These are phyloP conservation scores for Sutorius australiensis DNA, from an alignment of 768 basidiomycete genomes.

Conservation along the genomic window DNA sequence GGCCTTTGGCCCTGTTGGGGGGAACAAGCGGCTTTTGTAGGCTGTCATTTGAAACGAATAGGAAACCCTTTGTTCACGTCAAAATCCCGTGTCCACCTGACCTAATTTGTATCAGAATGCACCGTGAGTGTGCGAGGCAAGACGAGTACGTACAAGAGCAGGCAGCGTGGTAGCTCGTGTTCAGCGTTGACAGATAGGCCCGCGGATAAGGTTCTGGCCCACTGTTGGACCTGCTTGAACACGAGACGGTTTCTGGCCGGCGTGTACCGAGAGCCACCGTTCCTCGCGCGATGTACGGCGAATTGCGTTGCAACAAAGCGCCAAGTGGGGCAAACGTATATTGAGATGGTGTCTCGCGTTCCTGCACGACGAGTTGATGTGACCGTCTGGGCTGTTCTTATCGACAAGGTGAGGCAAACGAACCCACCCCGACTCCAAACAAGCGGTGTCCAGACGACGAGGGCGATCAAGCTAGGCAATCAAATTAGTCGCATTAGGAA, in stretches of 20 bases:
- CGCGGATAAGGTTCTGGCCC: constrained; percentile 9
- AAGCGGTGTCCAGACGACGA: constrained; percentile 9
- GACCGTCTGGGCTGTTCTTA: too few relatives aligned
- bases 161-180: neutral
- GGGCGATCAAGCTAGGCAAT: constrained; percentile 3
- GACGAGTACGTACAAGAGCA: constrained; percentile 13
- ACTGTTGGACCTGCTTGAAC: constrained; percentile 1
- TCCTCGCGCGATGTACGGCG: neutral
- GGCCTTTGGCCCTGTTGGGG: neutral
- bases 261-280: neutral
- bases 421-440: neutral
- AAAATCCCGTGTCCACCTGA: neutral
- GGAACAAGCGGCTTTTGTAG: neutral
- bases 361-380: too few relatives aligned
- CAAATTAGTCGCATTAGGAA: constrained; percentile 9
- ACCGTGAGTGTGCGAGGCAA: neutral
- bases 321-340: neutral
- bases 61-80: neutral
- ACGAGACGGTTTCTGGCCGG: neutral
- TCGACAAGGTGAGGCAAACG: neutral
- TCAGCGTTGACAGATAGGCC: neutral
- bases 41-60: neutral
- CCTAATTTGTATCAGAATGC: neutral
- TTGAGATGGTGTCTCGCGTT: neutral
- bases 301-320: neutral